phyloP scores from a whole-genome alignment of 176 grass and related monocot genomes.

The Cymbopogon citratus region DNA sequence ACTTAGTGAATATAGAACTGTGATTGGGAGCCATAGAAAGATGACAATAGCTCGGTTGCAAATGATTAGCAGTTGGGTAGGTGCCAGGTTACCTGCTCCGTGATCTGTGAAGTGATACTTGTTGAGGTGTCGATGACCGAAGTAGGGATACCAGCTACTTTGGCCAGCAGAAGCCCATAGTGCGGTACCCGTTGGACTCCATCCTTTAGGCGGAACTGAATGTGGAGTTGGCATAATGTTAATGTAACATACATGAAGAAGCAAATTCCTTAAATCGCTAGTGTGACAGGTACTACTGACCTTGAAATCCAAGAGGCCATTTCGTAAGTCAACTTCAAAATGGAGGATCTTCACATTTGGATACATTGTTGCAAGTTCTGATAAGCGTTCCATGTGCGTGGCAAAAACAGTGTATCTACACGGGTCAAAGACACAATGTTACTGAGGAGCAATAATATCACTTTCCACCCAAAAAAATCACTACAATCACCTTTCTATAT shows the following conservation, averaged over 20 bases:
- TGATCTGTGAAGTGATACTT: slow-evolving; percentile 68
- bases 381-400: slow-evolving; percentile 88
- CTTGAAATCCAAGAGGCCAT: slow-evolving; percentile 90
- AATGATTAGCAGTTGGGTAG: not conserved
- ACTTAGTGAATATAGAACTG: not conserved
- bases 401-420: slow-evolving; percentile 87
- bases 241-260: slow-evolving; percentile 16
- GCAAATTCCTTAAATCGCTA: not conserved
- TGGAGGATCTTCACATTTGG: slow-evolving; percentile 96
- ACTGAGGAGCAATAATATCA: not conserved
- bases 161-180: slow-evolving; percentile 85
- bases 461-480: not conserved
- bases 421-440: not conserved
- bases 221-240: not conserved
- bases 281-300: slow-evolving; percentile 22
- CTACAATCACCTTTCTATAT: not conserved
- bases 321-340: slow-evolving; percentile 83
- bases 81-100: slow-evolving; percentile 57
- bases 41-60: not conserved
- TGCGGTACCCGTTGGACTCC: slow-evolving; percentile 61
- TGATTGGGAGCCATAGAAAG: not conserved
- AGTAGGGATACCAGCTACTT: slow-evolving; percentile 71
- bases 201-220: slow-evolving; percentile 74
- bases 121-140: slow-evolving; percentile 62
- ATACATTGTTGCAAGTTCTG: slow-evolving; percentile 86